Percentiles rank a stretch among this genome's conserved stretches.
phyloP scores from a whole-genome alignment of 768 basidiomycete genomes.

The Collybia mongolica region DNA sequence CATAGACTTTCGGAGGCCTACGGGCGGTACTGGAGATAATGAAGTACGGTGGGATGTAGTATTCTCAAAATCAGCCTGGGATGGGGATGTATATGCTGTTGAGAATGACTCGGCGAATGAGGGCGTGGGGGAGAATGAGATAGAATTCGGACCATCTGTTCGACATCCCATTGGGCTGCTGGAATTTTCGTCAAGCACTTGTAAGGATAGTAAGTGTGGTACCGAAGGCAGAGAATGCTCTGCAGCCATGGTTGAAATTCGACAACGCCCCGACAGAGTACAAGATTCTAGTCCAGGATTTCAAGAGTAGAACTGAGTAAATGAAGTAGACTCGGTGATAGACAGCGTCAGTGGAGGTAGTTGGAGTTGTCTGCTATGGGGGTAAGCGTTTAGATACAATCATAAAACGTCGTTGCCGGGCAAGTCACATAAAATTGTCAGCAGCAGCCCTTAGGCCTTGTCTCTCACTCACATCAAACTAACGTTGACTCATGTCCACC shows the following conservation, averaged over 20 bases:
- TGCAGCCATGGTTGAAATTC: conserved; percentile 1
- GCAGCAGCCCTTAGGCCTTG: too few species aligned
- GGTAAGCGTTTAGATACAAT: background rate
- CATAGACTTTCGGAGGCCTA: conserved; percentile 65
- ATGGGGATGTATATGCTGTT: conserved; percentile 41
- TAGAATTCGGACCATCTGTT: conserved; percentile 6
- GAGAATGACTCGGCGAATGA: conserved; percentile 41
- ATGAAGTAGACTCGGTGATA: too few species aligned
- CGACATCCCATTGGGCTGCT: conserved; percentile 2
- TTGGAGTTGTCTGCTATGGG: too few species aligned
- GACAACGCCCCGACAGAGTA: background rate
- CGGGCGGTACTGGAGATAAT: conserved; percentile 29
- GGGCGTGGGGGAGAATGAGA: conserved; percentile 27
- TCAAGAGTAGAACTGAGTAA: too few species aligned
- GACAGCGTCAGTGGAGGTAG: too few species aligned
- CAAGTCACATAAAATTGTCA: background rate
- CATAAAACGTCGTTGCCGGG: background rate
- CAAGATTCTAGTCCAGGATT: too few species aligned
- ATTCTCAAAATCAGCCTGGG: conserved; percentile 20
- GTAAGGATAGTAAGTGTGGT: conserved; percentile 22
- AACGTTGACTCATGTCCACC: too few species aligned
- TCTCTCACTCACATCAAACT: too few species aligned
- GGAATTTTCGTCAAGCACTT: conserved; percentile 16
- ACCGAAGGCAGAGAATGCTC: conserved; percentile 16
- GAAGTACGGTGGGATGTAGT: conserved; percentile 19